Evolutionary conservation across 768 basidiomycete species (phyloP).

Genomic region (Leccinum uliginosum): DNA sequence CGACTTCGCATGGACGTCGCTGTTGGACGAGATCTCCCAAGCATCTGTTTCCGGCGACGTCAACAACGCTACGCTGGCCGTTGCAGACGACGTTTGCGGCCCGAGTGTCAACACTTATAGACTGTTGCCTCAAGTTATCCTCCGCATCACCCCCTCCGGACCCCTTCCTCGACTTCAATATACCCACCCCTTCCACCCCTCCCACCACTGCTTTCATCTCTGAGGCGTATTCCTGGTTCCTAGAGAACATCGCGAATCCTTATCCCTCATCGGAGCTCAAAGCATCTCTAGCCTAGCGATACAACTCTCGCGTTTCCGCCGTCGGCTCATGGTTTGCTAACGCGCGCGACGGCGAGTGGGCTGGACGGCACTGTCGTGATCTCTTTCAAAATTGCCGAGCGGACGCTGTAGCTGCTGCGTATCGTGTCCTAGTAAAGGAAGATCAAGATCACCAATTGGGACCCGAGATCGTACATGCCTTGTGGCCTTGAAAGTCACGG

Average conservation of each 20-base stretch:
- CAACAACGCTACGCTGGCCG: neutral
- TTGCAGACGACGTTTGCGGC: neutral
- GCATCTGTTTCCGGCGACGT: neutral
- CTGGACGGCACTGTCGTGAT: conserved; percentile 40
- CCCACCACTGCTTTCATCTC: neutral
- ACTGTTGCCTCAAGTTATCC: neutral
- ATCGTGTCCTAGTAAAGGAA: conserved; percentile 16
- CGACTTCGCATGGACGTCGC: neutral
- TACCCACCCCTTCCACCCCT: neutral
- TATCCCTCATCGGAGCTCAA: conserved; percentile 39
- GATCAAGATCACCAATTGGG: conserved; percentile 6
- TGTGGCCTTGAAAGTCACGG: conserved; percentile 23
- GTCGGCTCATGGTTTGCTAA: conserved; percentile 47
- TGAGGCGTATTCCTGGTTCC: conserved; percentile 39
- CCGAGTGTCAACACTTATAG: neutral
- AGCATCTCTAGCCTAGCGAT: conserved; percentile 19
- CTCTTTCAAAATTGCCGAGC: conserved; percentile 18
- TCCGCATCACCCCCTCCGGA: neutral
- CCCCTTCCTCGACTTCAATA: neutral
- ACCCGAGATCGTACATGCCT: conserved; percentile 15
- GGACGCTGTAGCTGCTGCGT: conserved; percentile 25
- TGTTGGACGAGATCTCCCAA: neutral
- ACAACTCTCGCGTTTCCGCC: conserved; percentile 24
- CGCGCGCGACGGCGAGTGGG: conserved; percentile 44
- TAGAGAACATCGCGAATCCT: conserved; percentile 45